These are phyloP conservation scores for Colletotrichum tamarilloi DNA, from an alignment of 2,329 filamentous ascomycete genomes.

Conservation along the genomic window DNA sequence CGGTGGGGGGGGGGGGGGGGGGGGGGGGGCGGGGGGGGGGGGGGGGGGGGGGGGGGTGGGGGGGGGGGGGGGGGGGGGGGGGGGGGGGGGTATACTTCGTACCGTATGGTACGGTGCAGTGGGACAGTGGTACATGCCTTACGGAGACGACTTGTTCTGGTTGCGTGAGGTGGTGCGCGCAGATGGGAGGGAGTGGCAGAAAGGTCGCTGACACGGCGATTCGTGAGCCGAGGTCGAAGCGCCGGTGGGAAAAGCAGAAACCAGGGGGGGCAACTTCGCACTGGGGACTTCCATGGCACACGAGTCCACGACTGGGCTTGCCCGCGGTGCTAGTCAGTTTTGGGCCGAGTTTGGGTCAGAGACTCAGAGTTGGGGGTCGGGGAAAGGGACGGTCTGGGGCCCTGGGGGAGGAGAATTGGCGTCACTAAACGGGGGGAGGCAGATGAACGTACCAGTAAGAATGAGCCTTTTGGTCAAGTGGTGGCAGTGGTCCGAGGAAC, in stretches of 20 bases:
- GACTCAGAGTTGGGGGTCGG: conserved; percentile 18
- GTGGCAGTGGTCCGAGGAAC: conserved; percentile 9
- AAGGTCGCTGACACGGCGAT: conserved; percentile 36
- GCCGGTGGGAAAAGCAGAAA: conserved; percentile 32
- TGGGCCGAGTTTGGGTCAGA: conserved; percentile 32
- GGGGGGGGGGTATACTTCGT: too few relatives aligned
- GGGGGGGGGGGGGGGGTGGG: too few relatives aligned
- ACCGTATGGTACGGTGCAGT: too few relatives aligned
- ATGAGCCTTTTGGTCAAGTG: conserved; percentile 31
- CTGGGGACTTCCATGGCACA: conserved; percentile 19
- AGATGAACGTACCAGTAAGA: conserved; percentile 32
- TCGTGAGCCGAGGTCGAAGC: conserved; percentile 41
- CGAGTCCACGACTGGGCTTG: conserved; percentile 22
- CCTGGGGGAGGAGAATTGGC: conserved; percentile 15
- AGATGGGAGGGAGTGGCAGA: not conserved
- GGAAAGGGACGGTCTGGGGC: conserved; percentile 27
- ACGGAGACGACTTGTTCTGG: not conserved
- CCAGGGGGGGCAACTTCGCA: conserved; percentile 19
- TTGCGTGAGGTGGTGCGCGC: not conserved
- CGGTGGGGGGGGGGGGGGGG: too few relatives aligned
- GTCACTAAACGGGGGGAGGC: conserved; percentile 18
- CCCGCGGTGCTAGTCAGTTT: conserved; percentile 30
- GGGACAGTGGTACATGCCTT: too few relatives aligned
- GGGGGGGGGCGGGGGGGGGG: too few relatives aligned
- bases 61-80: too few relatives aligned